These are phyloP conservation scores for Dentipellis fragilis DNA, from an alignment of 768 basidiomycete species.

Conservation along the genomic window DNA sequence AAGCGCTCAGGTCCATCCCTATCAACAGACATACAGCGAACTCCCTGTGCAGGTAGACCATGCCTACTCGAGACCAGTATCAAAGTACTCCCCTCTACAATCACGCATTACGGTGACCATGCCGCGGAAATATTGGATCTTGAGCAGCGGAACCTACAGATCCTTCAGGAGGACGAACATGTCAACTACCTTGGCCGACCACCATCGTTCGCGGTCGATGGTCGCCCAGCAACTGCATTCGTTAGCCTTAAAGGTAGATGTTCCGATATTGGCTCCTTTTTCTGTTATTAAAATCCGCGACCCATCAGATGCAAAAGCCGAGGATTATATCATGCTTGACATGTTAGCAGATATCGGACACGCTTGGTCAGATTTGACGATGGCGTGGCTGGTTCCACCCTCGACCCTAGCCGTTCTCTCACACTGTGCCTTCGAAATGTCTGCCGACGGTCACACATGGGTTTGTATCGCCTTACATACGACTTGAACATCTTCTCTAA, in stretches of 20 bases:
- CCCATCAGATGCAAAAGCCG: constrained; percentile 17
- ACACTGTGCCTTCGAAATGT: constrained; percentile 20
- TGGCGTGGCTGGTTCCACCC: constrained; percentile 27
- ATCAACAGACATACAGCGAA: constrained; percentile 12
- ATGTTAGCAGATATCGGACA: constrained; percentile 20
- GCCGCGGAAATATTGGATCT: constrained; percentile 33
- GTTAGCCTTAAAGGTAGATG: constrained; percentile 36
- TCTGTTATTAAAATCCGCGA: neutral
- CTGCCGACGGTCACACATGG: constrained; percentile 23
- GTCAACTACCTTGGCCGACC: constrained; percentile 34
- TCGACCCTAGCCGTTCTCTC: constrained; percentile 24
- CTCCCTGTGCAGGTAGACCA: constrained; percentile 33
- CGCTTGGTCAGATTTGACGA: constrained; percentile 16
- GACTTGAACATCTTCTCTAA: neutral
- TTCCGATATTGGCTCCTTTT: neutral
- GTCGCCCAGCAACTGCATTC: constrained; percentile 37
- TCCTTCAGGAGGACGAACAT: constrained; percentile 25
- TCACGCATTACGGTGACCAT: constrained; percentile 15
- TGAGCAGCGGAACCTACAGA: constrained; percentile 25
- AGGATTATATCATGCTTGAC: constrained; percentile 29
- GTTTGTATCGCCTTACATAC: constrained; percentile 13
- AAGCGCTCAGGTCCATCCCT: no score
- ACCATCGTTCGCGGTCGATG: constrained; percentile 49
- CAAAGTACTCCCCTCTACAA: constrained; percentile 26
- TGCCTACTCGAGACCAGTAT: constrained; percentile 49